These are phyloP conservation scores for Huntiella omanensis DNA, from an alignment of 2,329 filamentous ascomycete species.

Conservation along the genomic window DNA sequence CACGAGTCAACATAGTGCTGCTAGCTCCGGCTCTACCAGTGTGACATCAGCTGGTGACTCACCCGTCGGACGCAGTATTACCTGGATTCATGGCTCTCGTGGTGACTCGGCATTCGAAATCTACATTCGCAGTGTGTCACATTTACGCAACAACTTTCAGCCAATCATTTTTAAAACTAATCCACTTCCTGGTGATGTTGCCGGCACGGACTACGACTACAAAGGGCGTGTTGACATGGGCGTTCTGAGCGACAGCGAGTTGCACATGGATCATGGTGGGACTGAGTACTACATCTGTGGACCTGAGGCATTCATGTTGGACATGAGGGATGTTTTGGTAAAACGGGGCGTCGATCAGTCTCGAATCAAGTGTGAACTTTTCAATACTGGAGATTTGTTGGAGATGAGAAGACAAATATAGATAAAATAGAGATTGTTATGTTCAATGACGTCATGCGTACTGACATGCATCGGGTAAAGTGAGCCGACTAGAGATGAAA, in stretches of 20 bases:
- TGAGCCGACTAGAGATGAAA: too few relatives aligned
- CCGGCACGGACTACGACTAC: constrained; percentile 39
- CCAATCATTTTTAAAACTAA: constrained; percentile 38
- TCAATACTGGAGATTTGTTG: constrained; percentile 34
- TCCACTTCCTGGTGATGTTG: constrained; percentile 23
- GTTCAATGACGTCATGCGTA: too few relatives aligned
- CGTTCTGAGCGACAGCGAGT: constrained; percentile 29
- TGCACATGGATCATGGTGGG: constrained; percentile 34
- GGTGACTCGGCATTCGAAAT: constrained; percentile 34
- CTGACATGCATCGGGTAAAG: too few relatives aligned
- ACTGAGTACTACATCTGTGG: constrained; percentile 58
- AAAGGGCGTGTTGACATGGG: constrained; percentile 39
- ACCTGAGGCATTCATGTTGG: constrained; percentile 49
- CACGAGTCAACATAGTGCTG: not conserved
- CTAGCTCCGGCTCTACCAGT: not conserved
- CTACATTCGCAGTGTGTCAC: constrained; percentile 26
- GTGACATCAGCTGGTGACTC: not conserved
- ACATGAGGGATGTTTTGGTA: constrained; percentile 32
- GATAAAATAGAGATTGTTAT: too few relatives aligned
- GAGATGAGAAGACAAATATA: constrained; percentile 6
- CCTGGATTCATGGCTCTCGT: constrained; percentile 38
- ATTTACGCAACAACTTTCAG: constrained; percentile 18
- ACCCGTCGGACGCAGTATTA: constrained; percentile 26
- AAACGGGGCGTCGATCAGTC: constrained; percentile 35
- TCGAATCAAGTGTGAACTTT: constrained; percentile 48